Evolutionary conservation across 176 grass and related monocot genomes (phyloP).

Genomic region (Aegilops longissima): DNA sequence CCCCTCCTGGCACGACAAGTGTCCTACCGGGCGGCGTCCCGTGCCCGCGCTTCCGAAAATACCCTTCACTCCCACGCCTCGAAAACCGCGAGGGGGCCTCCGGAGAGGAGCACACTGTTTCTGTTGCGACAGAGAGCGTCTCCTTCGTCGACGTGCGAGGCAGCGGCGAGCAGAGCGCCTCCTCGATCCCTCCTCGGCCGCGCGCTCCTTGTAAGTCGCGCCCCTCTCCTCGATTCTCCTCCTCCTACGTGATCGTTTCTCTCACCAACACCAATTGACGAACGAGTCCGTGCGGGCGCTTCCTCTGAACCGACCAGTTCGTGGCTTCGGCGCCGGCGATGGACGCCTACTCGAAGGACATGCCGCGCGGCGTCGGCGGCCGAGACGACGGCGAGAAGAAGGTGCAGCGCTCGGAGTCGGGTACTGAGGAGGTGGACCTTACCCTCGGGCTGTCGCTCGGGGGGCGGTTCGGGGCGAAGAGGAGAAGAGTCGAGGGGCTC

Average conservation of each 20-base stretch:
- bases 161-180: conserved; percentile 4
- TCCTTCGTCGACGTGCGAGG: neutral
- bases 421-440: conserved; percentile 56
- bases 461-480: conserved; percentile 49
- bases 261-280: too few species aligned
- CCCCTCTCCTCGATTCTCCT: neutral
- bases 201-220: conserved; percentile 20
- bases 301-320: neutral
- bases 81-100: conserved; percentile 10
- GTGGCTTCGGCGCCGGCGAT: neutral
- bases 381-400: neutral
- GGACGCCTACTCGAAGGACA: conserved; percentile 44
- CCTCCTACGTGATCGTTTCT: neutral
- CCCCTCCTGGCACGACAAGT: conserved; percentile 16
- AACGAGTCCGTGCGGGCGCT: neutral
- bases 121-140: neutral
- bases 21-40: neutral
- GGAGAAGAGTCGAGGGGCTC: conserved; percentile 26
- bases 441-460: conserved; percentile 74
- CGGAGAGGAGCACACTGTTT: conserved; percentile 10
- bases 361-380: conserved; percentile 14
- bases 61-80: conserved; percentile 21
- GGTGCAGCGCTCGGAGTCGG: neutral
- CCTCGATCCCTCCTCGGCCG: neutral
- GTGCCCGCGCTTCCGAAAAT: conserved; percentile 26